Base-by-base conservation (phyloP, 768 basidiomycete species). In the Floccularia luteovirens region DNA sequence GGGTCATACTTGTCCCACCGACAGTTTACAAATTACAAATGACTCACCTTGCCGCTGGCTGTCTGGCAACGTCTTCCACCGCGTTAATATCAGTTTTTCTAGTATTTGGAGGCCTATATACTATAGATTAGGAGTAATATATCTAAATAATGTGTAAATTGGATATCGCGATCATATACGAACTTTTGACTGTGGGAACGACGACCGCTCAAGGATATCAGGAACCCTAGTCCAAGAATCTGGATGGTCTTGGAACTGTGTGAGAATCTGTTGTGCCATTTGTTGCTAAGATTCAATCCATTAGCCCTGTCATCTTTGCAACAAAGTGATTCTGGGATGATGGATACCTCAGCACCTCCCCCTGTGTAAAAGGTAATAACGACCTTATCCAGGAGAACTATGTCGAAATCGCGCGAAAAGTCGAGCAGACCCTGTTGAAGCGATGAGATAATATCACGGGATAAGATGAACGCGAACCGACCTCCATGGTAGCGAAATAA, bases 211-310 rank as follows among this genome's bases (percentile, higher is more conserved):
- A 43, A 99, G 70, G 51, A 99, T 87, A 44, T 87, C 85, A 28
- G 96, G 96, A 5, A 98, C 96, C 59, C 88, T 76, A 48, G 92
- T 93, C 96, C 96, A 99, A 24, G 93, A 82, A 44, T 98, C 94
- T 13, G 89, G 87, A 59, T 91, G 75, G 45, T 99, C 96, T 62
- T 98, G 92, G 55, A 99, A 84, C 57, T 93, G 92, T 5, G 94
- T 96, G 50, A 99, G 74, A 46, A 90, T 72, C 58, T 86, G 85
- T 63, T 98, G 94, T 12, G 94, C 94, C 59, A 82, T 61, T 79
- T 88, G 85, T 88, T 93, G 93, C 93, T 98, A 55, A 39, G 32
- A 41, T 41, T 38, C 17, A 33, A 49, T 27, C 30, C 51, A 23
- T 47, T 22, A 25, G 51, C 52, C 48, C 49, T 54, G 59, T 64